Conservation (phyloP, 257 asterid genomes). For the Gardenia jasminoides region DNA sequence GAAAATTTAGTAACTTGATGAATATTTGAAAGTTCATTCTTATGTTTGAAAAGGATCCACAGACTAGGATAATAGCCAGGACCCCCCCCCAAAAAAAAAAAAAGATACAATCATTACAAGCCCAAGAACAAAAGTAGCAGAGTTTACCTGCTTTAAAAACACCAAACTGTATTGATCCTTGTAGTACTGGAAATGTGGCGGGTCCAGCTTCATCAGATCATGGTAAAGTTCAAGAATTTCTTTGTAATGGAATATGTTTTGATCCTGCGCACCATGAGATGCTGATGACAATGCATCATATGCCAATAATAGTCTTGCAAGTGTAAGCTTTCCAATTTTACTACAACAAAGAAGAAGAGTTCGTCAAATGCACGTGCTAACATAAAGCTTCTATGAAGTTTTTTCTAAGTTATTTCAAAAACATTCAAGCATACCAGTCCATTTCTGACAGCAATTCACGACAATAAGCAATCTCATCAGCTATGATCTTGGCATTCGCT, state of each 20-base stretch:
- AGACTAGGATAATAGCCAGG: neutral
- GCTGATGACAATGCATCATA: constrained; percentile 48
- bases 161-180: constrained; percentile 73
- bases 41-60: neutral
- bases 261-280: constrained; percentile 30
- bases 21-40: constrained; percentile 3
- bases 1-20: neutral
- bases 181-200: constrained; percentile 65
- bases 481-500: constrained; percentile 52
- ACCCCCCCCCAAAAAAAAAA: neutral
- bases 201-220: constrained; percentile 75
- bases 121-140: constrained; percentile 7
- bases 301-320: constrained; percentile 86
- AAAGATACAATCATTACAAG: neutral
- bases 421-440: constrained; percentile 57
- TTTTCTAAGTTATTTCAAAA: constrained; percentile 14
- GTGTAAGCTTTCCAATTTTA: constrained; percentile 95
- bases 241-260: constrained; percentile 38
- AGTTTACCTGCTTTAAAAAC: constrained; percentile 68
- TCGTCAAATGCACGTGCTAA: constrained; percentile 19
- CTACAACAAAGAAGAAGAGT: constrained; percentile 37
- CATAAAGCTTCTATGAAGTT: constrained; percentile 12
- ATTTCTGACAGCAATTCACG: constrained; percentile 64
- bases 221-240: constrained; percentile 73
- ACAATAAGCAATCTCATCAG: constrained; percentile 64